Conservation (phyloP, 306 rosid genomes). For the Cucumis cinereus region DNA sequence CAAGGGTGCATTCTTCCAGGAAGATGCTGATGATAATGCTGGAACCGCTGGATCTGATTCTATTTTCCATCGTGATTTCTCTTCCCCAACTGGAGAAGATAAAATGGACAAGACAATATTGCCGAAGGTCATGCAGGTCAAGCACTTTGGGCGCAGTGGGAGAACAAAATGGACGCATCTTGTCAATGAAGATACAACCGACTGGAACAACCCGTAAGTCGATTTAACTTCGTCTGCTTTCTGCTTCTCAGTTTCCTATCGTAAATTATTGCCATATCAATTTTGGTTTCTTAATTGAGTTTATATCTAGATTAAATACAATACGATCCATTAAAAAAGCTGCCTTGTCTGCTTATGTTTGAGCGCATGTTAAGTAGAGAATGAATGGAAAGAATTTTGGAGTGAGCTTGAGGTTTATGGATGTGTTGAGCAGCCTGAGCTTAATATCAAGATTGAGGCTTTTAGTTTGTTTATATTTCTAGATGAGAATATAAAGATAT, state of each 20-base stretch:
- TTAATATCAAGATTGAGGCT: not conserved
- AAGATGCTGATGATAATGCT: slow-evolving; percentile 36
- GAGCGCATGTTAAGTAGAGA: not conserved
- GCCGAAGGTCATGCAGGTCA: slow-evolving; percentile 98
- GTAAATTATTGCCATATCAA: not conserved
- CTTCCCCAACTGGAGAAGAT: slow-evolving; percentile 96
- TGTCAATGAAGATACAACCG: slow-evolving; percentile 93
- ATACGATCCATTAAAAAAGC: not conserved
- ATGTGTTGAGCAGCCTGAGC: not conserved
- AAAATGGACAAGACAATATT: slow-evolving; percentile 90
- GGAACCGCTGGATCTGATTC: slow-evolving; percentile 42
- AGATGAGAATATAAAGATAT: not conserved
- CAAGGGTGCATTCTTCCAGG: slow-evolving; percentile 94
- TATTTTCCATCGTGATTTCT: slow-evolving; percentile 69
- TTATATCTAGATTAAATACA: not conserved
- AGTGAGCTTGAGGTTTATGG: not conserved
- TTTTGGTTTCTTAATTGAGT: not conserved
- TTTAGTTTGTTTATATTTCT: not conserved
- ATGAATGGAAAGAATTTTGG: not conserved
- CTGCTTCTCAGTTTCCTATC: not conserved
- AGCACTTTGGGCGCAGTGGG: slow-evolving; percentile 98
- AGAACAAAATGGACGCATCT: slow-evolving; percentile 98
- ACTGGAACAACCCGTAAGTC: slow-evolving; percentile 94
- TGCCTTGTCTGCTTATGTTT: not conserved
- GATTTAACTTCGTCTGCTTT: not conserved